Conservation (phyloP, 331 rosid genomes). For the Pyracantha coccinea region DNA sequence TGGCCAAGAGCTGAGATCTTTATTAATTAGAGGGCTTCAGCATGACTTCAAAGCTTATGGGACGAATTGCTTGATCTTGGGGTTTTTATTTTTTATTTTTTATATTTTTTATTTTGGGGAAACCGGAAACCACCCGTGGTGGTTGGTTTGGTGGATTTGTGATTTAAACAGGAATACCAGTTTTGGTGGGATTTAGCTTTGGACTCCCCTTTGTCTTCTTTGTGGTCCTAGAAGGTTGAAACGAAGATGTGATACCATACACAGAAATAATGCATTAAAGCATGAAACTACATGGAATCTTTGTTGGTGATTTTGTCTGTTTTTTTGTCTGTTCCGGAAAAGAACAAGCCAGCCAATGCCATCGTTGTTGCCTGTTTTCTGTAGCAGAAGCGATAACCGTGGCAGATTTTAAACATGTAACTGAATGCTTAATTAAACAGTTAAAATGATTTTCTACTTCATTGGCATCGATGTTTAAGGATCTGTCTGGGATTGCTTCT, state of each 20-base stretch:
- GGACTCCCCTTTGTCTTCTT: slow-evolving; percentile 47
- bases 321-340: not conserved
- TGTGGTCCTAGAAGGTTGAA: slow-evolving; percentile 31
- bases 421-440: too few relatives aligned
- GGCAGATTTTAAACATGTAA: not conserved
- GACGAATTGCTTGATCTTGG: too few relatives aligned
- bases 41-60: too few relatives aligned
- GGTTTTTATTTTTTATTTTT: too few relatives aligned
- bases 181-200: slow-evolving; percentile 45
- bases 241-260: slow-evolving; percentile 21
- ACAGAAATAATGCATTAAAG: not conserved
- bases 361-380: not conserved
- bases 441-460: too few relatives aligned
- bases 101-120: too few relatives aligned
- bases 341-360: not conserved
- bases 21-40: too few relatives aligned
- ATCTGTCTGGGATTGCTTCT: too few relatives aligned
- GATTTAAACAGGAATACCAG: slow-evolving; percentile 40
- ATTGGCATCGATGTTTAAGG: not conserved
- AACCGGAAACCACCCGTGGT: too few relatives aligned
- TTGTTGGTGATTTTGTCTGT: not conserved
- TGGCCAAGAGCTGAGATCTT: too few relatives aligned
- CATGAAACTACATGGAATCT: slow-evolving; percentile 3
- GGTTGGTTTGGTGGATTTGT: not conserved
- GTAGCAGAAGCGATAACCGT: not conserved